phyloP scores from a whole-genome alignment of 192 early-diverging fungal species.

The Tieghemiomyces parasiticus region DNA sequence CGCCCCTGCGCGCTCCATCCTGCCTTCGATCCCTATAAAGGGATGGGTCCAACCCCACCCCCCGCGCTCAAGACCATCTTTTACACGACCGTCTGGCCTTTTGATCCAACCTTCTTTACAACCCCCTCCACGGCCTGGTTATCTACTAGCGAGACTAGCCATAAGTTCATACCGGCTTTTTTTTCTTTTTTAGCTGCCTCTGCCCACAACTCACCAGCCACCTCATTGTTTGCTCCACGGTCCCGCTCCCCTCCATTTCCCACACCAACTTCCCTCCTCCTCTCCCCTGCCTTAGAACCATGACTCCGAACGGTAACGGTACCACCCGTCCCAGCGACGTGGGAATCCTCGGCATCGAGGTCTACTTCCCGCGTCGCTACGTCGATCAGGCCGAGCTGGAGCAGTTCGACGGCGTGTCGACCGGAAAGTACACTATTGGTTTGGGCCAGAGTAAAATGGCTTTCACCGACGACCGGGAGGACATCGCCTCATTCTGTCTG shows the following conservation, averaged over 20 bases:
- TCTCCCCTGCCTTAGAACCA: slow-evolving; percentile 9
- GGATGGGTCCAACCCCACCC: too few species aligned
- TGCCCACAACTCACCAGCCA: not conserved
- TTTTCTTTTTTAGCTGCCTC: not conserved
- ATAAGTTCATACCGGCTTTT: too few species aligned
- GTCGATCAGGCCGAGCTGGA: slow-evolving; percentile 54
- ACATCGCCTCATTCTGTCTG: slow-evolving; percentile 26
- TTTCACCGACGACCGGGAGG: slow-evolving; percentile 88
- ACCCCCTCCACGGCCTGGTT: not conserved
- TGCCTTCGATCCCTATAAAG: too few species aligned
- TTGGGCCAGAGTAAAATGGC: slow-evolving; percentile 93
- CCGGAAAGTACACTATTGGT: slow-evolving; percentile 98
- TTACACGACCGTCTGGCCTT: too few species aligned
- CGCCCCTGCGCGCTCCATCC: too few species aligned
- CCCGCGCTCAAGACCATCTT: too few species aligned
- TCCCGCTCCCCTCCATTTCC: not conserved
- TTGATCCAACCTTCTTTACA: too few species aligned
- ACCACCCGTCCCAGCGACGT: slow-evolving; percentile 35
- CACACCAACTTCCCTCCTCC: slow-evolving; percentile 1
- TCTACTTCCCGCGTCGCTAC: slow-evolving; percentile 48
- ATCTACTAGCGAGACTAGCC: not conserved
- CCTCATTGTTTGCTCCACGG: not conserved
- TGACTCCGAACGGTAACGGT: not conserved
- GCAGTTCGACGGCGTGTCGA: slow-evolving; percentile 78
- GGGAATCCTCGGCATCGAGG: slow-evolving; percentile 48